Evolutionary conservation across 1,139 yeast genomes (phyloP).

Genomic region (Hansenula anomala): DNA sequence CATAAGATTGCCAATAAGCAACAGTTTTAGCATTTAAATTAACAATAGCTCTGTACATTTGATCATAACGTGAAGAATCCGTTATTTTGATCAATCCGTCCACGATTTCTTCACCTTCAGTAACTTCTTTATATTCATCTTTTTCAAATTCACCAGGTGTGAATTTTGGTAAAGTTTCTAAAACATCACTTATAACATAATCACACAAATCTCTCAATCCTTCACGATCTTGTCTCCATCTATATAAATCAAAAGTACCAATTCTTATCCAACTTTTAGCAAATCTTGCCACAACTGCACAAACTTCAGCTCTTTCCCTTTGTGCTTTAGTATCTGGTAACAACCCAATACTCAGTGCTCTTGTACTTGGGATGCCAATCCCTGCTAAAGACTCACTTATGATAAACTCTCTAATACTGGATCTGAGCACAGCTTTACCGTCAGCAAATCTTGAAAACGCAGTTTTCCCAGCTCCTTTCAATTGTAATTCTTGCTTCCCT

Average conservation of each 20-base stretch:
- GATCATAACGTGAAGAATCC: slow-evolving; percentile 60
- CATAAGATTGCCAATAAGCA: slow-evolving; percentile 88
- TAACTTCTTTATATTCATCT: slow-evolving; percentile 14
- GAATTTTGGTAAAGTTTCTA: slow-evolving; percentile 38
- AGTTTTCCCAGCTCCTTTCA: slow-evolving; percentile 89
- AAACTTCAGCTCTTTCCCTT: slow-evolving; percentile 66
- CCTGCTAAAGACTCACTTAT: slow-evolving; percentile 80
- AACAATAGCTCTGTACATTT: slow-evolving; percentile 66
- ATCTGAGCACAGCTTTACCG: slow-evolving; percentile 88
- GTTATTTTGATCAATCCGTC: slow-evolving; percentile 22
- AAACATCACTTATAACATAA: slow-evolving; percentile 66
- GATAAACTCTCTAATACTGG: slow-evolving; percentile 83
- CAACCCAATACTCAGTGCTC: slow-evolving; percentile 70
- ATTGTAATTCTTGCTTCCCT: slow-evolving; percentile 59
- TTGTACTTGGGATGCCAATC: slow-evolving; percentile 79
- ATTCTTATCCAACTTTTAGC: slow-evolving; percentile 85
- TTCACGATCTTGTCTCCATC: slow-evolving; percentile 65
- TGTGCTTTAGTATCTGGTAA: slow-evolving; percentile 77
- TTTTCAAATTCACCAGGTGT: slow-evolving; percentile 23
- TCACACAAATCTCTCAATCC: slow-evolving; percentile 64
- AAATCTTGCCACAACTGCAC: slow-evolving; percentile 82
- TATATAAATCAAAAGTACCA: slow-evolving; percentile 84
- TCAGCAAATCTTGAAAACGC: slow-evolving; percentile 95
- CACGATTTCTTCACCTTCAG: slow-evolving; percentile 9
- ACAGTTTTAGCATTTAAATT: slow-evolving; percentile 70